Evolutionary conservation across 2,329 filamentous ascomycete genomes (phyloP).

Genomic region (Aspergillus caelatus): DNA sequence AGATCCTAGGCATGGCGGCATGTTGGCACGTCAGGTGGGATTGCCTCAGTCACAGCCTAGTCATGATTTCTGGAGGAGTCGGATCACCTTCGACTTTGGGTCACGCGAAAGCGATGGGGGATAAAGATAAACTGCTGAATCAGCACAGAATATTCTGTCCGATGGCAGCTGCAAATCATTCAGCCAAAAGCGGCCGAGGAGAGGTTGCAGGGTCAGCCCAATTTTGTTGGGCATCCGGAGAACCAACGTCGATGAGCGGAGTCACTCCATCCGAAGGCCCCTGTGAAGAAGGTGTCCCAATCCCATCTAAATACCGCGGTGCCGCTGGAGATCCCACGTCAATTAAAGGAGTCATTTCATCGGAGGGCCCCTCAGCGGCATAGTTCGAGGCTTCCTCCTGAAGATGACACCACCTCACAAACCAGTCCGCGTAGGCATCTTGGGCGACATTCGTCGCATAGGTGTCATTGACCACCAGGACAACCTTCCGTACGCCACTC

Average conservation of each 20-base stretch:
- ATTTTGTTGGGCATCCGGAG: not conserved
- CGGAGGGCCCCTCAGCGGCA: not conserved
- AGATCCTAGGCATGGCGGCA: not conserved
- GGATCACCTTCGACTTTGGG: not conserved
- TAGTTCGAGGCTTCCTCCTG: not conserved
- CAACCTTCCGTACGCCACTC: slow-evolving; percentile 4
- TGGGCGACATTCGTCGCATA: not conserved
- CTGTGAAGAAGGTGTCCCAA: not conserved
- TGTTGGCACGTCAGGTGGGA: not conserved
- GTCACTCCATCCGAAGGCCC: not conserved
- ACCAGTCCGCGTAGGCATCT: slow-evolving; percentile 13
- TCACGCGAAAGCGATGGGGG: not conserved
- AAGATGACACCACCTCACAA: slow-evolving; percentile 6
- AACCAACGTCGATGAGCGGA: not conserved
- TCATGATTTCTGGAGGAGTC: not conserved
- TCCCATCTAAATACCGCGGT: not conserved
- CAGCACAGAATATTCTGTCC: not conserved
- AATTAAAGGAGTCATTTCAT: not conserved
- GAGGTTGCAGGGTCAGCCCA: not conserved
- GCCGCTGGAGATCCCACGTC: not conserved
- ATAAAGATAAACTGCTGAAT: not conserved
- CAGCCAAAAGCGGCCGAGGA: not conserved
- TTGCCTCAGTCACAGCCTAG: not conserved
- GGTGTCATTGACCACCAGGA: slow-evolving; percentile 4
- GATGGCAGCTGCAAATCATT: not conserved